Evolutionary conservation across 768 basidiomycete genomes (phyloP), one percentile per base, ranked within the genome.

Genomic region (Saitozyma sp.): DNA sequence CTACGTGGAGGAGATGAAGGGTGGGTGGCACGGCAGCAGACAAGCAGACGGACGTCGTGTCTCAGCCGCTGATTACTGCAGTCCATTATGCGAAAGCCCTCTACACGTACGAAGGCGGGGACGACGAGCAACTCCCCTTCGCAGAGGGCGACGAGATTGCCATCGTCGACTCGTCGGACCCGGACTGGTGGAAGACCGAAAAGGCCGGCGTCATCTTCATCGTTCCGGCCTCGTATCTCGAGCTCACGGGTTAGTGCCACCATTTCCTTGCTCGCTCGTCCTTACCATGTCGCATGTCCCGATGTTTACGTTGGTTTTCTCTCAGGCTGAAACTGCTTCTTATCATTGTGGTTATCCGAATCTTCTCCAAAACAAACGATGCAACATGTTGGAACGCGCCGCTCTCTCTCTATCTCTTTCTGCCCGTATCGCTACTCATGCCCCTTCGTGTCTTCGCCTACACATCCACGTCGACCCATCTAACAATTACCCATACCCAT

Each of bases 181-280:
- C 82, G 56, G 90, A 91, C 71, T 98, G 96, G 96, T 98, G 91
- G 91, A 97, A 94, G 82, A 89, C 88, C 45, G 94, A 97, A 81
- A 85, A 85, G 73, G 86, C 85, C 53, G 95, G 95, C 19, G 80
- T 87, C 64, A 87, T 96, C 56, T 90, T 89, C 81, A 87, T 93
- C 74, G 92, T 93, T 5, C 96, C 96, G 56, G 92, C 93, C 29
- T 86, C 88, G 17, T 98, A 98, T 79, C 78, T 99, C 77, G 90
- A 95, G 80, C 79, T 87, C 70, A 86, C 89, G 86, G 91, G 95
- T 95, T 88, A 95, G 94, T 95, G 59, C 79, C 72, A 82, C 70
- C 71, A n/a, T 80, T 71, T 82, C 70, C 71, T 79, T 54, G 14
- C 67, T 56, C 50, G 20, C 42, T 48, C 37, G 19, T 52, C 54